phyloP scores from a whole-genome alignment of 495 filamentous ascomycete genomes.

The Aspergillus bertholletiae region DNA sequence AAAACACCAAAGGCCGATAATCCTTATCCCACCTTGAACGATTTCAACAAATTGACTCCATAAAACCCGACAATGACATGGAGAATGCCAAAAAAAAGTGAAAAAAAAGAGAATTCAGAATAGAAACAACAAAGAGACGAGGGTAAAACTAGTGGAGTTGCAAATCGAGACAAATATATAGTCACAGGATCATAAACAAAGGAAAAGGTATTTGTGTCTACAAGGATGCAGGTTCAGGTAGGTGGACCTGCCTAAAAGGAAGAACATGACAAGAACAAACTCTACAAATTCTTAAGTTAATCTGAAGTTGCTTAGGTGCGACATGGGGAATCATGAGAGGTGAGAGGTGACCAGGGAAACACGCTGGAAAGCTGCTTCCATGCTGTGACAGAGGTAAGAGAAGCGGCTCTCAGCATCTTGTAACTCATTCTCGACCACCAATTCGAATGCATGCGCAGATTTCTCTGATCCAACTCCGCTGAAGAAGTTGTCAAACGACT shows the following conservation, averaged over 20 bases:
- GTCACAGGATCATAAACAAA: constrained; percentile 26
- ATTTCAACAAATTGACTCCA: constrained; percentile 2
- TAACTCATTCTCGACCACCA: constrained; percentile 51
- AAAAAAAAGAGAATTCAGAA: background rate
- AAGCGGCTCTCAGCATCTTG: constrained; percentile 34
- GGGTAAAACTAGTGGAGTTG: constrained; percentile 1
- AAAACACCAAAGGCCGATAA: background rate
- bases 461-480: constrained; percentile 57
- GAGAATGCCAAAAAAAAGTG: constrained; percentile 3
- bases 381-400: constrained; percentile 43
- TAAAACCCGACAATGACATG: background rate
- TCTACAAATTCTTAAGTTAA: constrained; percentile 20
- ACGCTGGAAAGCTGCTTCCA: constrained; percentile 48
- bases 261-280: constrained; percentile 5
- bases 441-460: constrained; percentile 50
- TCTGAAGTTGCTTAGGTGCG: constrained; percentile 18
- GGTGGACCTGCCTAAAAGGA: constrained; percentile 7
- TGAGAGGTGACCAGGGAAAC: constrained; percentile 45
- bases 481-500: constrained; percentile 39
- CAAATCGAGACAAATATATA: constrained; percentile 13
- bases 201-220: constrained; percentile 18
- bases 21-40: background rate
- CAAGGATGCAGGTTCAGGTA: constrained; percentile 10
- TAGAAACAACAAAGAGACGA: constrained; percentile 2
- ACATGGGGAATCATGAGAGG: constrained; percentile 38